These are phyloP conservation scores for Curvularia hawaiiensis DNA, from an alignment of 2,329 filamentous ascomycete species.

Conservation along the genomic window DNA sequence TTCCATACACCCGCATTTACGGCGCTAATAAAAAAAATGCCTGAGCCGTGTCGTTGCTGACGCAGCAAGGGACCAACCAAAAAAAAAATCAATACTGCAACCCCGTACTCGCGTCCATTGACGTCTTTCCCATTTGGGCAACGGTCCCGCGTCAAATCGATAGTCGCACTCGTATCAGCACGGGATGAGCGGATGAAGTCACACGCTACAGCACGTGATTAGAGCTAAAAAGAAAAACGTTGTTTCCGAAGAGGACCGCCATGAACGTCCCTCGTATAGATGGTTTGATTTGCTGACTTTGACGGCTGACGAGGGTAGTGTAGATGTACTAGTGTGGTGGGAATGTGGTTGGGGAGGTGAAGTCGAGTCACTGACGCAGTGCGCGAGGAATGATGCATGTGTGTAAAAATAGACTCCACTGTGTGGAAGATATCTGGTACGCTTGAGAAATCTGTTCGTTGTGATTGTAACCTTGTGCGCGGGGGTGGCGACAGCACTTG, in stretches of 20 bases:
- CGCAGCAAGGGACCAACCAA: background rate
- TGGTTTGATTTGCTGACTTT: background rate
- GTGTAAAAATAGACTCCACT: background rate
- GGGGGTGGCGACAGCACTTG: too few relatives aligned
- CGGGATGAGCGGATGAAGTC: background rate
- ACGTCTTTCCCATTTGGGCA: slow-evolving; percentile 4
- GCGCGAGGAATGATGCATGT: background rate
- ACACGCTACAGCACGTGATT: background rate
- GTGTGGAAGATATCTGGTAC: background rate
- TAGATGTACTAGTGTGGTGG: background rate
- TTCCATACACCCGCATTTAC: background rate
- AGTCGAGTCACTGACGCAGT: background rate
- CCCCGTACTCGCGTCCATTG: slow-evolving; percentile 5
- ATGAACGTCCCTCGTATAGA: background rate
- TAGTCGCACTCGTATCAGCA: slow-evolving; percentile 15
- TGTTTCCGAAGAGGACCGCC: background rate
- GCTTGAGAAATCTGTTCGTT: background rate
- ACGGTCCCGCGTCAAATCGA: slow-evolving; percentile 8
- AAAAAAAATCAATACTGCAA: slow-evolving; percentile 7
- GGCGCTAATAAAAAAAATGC: background rate
- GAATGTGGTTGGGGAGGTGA: background rate
- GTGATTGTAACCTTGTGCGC: background rate
- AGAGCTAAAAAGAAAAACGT: background rate
- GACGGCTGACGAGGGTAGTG: background rate
- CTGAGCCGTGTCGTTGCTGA: background rate